These are phyloP conservation scores for Fallopia convolvulus DNA, from an alignment of 148 eudicot genomes.

Conservation along the genomic window DNA sequence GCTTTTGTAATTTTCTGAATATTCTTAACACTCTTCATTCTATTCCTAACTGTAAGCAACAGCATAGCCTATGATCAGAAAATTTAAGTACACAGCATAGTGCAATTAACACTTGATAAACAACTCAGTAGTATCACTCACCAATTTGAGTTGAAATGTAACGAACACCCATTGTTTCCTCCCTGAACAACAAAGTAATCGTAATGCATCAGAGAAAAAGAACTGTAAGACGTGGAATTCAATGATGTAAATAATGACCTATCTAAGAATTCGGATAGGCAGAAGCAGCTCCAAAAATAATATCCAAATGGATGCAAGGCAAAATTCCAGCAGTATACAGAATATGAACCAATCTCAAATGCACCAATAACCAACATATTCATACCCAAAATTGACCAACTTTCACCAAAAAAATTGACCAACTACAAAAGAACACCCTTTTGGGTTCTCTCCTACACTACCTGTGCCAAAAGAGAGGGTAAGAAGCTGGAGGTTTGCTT, in stretches of 20 bases:
- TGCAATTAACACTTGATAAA: not conserved
- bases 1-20: conserved; percentile 99
- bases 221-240: not conserved
- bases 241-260: not conserved
- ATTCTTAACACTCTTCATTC: conserved; percentile 96
- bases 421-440: not conserved
- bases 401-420: not conserved
- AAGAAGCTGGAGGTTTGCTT: not conserved
- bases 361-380: not conserved
- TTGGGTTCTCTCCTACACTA: not conserved
- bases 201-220: not conserved
- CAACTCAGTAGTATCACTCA: conserved; percentile 17
- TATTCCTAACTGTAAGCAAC: conserved; percentile 65
- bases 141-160: conserved; percentile 81
- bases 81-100: not conserved
- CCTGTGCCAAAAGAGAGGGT: not conserved
- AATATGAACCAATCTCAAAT: not conserved
- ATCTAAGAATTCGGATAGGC: not conserved
- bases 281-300: not conserved
- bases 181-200: conserved; percentile 38
- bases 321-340: not conserved
- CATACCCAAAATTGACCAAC: not conserved
- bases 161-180: conserved; percentile 70
- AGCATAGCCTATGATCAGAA: not conserved
- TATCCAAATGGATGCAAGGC: not conserved